These are phyloP conservation scores for Globisporangium spiculum DNA, from an alignment of 352 stramenopile species.

Conservation along the genomic window DNA sequence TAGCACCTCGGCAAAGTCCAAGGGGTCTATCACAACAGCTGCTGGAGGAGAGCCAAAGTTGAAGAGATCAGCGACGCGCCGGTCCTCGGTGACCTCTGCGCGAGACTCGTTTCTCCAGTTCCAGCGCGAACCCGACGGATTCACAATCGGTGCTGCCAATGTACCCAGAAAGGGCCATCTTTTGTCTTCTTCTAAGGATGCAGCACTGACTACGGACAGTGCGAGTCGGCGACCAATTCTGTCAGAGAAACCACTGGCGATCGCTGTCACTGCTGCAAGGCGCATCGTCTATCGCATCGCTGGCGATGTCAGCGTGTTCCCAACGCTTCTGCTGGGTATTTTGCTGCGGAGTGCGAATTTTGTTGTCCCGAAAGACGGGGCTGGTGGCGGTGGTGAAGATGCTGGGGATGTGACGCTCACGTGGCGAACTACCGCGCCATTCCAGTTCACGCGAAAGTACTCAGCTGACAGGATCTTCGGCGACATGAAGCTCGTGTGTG, in stretches of 20 bases:
- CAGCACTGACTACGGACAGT: neutral
- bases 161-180: neutral
- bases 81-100: conserved; percentile 2
- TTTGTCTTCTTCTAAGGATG: neutral
- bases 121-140: conserved; percentile 11
- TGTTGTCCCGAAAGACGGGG: conserved; percentile 17
- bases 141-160: neutral
- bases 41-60: neutral
- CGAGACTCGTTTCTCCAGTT: conserved; percentile 16
- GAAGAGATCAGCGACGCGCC: neutral
- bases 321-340: conserved; percentile 35
- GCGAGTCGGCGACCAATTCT: conserved; percentile 6
- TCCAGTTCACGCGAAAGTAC: conserved; percentile 44
- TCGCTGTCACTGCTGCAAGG: conserved; percentile 30
- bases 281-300: conserved; percentile 43
- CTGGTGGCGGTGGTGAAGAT: neutral
- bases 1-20: neutral
- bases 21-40: neutral
- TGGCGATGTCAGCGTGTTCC: conserved; percentile 31
- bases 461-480: conserved; percentile 43
- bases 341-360: conserved; percentile 48
- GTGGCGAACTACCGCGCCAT: conserved; percentile 36
- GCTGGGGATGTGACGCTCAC: neutral
- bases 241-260: conserved; percentile 22
- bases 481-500: conserved; percentile 31